Evolutionary conservation across 78 protist genomes (phyloP).

Genomic region (Guillardia theta): DNA sequence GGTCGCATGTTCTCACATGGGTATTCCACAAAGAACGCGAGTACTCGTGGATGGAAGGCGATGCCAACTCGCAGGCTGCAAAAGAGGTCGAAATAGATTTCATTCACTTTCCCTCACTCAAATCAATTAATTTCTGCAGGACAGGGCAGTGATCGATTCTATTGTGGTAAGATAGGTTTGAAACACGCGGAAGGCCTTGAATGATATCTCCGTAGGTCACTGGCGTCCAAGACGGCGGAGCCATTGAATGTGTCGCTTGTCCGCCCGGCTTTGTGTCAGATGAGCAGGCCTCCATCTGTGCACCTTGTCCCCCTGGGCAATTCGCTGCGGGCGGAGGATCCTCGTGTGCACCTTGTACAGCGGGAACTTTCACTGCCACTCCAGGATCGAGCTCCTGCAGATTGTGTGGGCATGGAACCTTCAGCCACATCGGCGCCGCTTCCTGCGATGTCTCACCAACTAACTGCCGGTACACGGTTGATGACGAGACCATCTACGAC

Average conservation of each 20-base stretch:
- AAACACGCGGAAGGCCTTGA: background rate
- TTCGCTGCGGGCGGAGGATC: background rate
- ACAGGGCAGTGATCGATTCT: background rate
- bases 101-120: no score
- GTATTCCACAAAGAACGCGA: constrained; percentile 37
- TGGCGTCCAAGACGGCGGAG: background rate
- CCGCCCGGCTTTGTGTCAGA: background rate
- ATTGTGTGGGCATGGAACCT: background rate
- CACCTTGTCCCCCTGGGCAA: background rate
- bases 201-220: background rate
- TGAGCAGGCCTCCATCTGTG: background rate
- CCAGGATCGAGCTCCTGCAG: background rate
- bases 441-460: constrained; percentile 23
- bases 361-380: no score
- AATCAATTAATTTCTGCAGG: background rate
- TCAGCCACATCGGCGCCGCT: background rate
- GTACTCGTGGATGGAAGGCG: background rate
- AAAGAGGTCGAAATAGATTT: no score
- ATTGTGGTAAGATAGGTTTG: background rate
- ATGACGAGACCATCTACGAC: background rate
- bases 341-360: no score
- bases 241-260: background rate
- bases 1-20: constrained; percentile 6
- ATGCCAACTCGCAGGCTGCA: background rate
- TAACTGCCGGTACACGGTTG: background rate